Percentiles rank a stretch among this genome's conserved stretches.
Conservation (phyloP, 805 yeast genomes). For the Wickerhamomyces strasburgensis region DNA sequence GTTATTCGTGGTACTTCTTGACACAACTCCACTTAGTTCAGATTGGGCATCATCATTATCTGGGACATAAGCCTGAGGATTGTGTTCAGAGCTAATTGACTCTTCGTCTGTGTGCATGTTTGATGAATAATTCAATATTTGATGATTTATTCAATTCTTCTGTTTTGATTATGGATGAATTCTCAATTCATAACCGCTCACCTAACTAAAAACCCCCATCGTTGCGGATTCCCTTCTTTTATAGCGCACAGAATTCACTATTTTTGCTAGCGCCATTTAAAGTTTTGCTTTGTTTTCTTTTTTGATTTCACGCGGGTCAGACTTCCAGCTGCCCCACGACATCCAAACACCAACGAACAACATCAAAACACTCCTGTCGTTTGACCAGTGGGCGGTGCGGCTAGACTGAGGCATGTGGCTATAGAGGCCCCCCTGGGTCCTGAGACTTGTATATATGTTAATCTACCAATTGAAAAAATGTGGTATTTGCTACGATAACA, state of each 20-base stretch:
- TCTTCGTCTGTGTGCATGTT: conserved; percentile 15
- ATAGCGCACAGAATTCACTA: too few species aligned
- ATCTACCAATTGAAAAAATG: too few species aligned
- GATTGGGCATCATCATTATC: conserved; percentile 42
- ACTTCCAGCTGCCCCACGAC: neutral
- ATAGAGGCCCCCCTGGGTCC: too few species aligned
- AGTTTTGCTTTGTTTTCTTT: neutral
- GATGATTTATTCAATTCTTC: neutral
- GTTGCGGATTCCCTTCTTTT: too few species aligned
- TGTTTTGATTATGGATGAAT: too few species aligned
- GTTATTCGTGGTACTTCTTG: conserved; percentile 17
- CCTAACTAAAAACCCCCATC: too few species aligned
- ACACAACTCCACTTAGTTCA: conserved; percentile 29
- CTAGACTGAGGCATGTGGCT: too few species aligned
- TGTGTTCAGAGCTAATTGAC: conserved; percentile 20
- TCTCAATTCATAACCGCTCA: too few species aligned
- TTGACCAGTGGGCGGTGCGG: too few species aligned
- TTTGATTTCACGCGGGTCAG: neutral
- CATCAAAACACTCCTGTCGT: neutral
- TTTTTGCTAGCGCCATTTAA: neutral
- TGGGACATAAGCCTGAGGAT: conserved; percentile 38
- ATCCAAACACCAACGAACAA: neutral
- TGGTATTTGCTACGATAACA: too few species aligned
- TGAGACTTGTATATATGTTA: neutral
- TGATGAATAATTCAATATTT: neutral